Evolutionary conservation across 441 rosid species (phyloP).

Genomic region (Macaranga tanarius): DNA sequence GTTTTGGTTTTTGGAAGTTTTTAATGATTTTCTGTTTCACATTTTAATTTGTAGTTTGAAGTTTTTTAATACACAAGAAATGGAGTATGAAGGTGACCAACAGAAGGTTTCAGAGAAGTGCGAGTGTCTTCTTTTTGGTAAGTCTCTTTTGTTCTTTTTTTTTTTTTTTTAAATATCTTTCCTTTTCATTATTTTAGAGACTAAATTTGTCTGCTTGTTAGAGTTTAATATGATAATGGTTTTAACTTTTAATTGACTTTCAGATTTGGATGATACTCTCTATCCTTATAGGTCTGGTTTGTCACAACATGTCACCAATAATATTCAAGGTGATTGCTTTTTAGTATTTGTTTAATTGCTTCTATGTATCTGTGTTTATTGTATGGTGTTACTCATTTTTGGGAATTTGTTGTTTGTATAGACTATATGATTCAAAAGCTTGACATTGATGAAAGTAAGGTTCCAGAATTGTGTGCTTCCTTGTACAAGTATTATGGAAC

Average conservation of each 20-base stretch:
- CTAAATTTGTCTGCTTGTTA: neutral
- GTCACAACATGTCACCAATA: conserved; percentile 46
- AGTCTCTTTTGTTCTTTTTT: neutral
- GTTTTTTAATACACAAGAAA: conserved; percentile 24
- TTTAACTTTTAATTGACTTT: neutral
- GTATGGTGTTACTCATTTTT: neutral
- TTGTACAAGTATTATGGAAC: conserved; percentile 76
- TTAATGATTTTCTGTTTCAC: too few species aligned
- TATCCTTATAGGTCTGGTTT: conserved; percentile 70
- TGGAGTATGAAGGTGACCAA: conserved; percentile 53
- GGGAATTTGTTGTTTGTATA: conserved; percentile 15
- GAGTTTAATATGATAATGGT: neutral
- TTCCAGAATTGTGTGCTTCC: conserved; percentile 49
- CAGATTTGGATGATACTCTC: conserved; percentile 86
- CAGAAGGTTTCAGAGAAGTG: conserved; percentile 36
- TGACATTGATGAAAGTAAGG: conserved; percentile 53
- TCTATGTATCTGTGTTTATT: neutral
- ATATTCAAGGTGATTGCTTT: conserved; percentile 55
- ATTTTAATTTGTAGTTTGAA: neutral
- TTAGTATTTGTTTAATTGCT: neutral
- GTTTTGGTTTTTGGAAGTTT: neutral
- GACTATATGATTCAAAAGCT: conserved; percentile 70
- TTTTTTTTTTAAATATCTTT: neutral
- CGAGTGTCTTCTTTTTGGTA: conserved; percentile 89
- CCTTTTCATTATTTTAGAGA: neutral